phyloP scores from a whole-genome alignment of 2,329 filamentous ascomycete genomes.

The Phaeosphaeriaceae sp. region DNA sequence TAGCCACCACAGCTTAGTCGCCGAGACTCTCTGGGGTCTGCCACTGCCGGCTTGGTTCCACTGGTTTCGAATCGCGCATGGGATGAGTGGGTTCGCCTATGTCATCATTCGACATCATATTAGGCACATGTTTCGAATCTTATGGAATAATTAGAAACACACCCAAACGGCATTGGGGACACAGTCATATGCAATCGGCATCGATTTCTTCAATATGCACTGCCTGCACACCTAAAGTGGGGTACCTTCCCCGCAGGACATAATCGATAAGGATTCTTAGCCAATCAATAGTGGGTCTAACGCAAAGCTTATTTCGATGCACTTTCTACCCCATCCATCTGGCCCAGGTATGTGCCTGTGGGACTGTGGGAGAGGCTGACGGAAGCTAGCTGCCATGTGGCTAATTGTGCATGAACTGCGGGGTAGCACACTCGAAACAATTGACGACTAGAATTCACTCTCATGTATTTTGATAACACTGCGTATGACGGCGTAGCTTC shows the following conservation, averaged over 20 bases:
- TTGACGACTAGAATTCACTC: not conserved
- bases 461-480: too few relatives aligned
- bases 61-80: too few relatives aligned
- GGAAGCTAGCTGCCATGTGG: conserved; percentile 22
- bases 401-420: conserved; percentile 22
- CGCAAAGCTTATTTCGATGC: conserved; percentile 32
- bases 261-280: conserved; percentile 34
- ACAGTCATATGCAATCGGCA: too few relatives aligned
- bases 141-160: too few relatives aligned
- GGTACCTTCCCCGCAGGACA: conserved; percentile 22
- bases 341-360: too few relatives aligned
- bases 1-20: too few relatives aligned
- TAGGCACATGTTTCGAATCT: too few relatives aligned
- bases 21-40: not conserved
- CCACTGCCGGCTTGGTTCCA: not conserved
- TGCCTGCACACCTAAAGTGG: conserved; percentile 12
- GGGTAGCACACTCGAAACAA: conserved; percentile 18
- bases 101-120: too few relatives aligned
- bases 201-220: conserved; percentile 6
- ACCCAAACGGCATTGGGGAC: too few relatives aligned
- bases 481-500: too few relatives aligned
- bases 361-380: conserved; percentile 27
- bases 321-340: too few relatives aligned
- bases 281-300: conserved; percentile 27
- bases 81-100: not conserved